A percentile compares a stretch with the other conserved stretches of the same genome.
Conservation (phyloP, 1,139 yeast genomes). For the Geotrichum klebahnii region DNA sequence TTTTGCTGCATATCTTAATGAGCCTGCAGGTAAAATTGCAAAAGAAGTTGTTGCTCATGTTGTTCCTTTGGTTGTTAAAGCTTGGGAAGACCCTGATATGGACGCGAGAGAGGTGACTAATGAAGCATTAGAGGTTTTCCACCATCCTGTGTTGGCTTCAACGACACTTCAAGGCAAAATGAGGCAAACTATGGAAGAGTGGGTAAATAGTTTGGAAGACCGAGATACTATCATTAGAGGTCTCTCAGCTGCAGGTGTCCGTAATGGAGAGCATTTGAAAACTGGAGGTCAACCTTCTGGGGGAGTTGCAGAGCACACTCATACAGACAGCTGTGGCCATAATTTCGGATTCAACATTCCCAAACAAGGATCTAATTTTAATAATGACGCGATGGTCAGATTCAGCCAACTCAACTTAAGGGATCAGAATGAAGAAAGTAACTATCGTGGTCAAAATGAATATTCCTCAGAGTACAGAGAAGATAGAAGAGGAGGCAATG, state of each 20-base stretch:
- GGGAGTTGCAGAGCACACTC: slow-evolving; percentile 6
- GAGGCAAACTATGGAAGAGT: slow-evolving; percentile 25
- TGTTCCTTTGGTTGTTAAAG: slow-evolving; percentile 45
- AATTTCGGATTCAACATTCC: slow-evolving; percentile 19
- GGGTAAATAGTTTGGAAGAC: slow-evolving; percentile 24
- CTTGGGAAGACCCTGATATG: slow-evolving; percentile 28
- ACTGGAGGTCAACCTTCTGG: slow-evolving; percentile 6
- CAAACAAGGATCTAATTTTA: too few species aligned
- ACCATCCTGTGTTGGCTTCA: slow-evolving; percentile 28
- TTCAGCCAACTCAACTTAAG: background rate
- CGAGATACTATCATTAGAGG: slow-evolving; percentile 23
- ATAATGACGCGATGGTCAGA: background rate
- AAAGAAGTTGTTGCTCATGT: slow-evolving; percentile 50
- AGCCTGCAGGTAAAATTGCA: slow-evolving; percentile 49
- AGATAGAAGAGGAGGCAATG: too few species aligned
- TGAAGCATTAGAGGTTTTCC: slow-evolving; percentile 28
- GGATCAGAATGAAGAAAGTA: too few species aligned
- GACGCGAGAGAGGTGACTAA: slow-evolving; percentile 22
- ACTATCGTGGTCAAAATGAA: too few species aligned
- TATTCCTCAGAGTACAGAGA: too few species aligned
- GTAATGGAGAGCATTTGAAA: slow-evolving; percentile 23
- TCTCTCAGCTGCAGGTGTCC: slow-evolving; percentile 28
- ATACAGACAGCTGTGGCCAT: slow-evolving; percentile 19
- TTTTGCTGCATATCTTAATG: slow-evolving; percentile 33
- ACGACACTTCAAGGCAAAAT: slow-evolving; percentile 27